Conservation (phyloP, 495 filamentous ascomycete species). For the Aspergillus taichungensis region DNA sequence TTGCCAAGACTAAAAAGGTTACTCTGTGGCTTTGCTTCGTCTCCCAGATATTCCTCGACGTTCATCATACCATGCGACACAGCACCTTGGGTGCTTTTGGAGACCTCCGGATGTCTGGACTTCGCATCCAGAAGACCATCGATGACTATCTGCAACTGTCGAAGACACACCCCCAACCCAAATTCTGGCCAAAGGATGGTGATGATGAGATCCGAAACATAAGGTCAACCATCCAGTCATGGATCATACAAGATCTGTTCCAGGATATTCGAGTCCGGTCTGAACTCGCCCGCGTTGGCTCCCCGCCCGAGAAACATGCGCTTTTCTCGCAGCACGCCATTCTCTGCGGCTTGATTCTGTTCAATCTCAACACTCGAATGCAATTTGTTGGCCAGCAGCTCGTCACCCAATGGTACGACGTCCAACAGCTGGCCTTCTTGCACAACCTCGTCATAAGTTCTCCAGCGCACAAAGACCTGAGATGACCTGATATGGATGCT, state of each 20-base stretch:
- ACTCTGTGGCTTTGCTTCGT: conserved; percentile 23
- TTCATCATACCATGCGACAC: conserved; percentile 24
- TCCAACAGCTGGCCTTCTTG: conserved; percentile 22
- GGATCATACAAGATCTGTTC: conserved; percentile 19
- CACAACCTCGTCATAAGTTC: conserved; percentile 15
- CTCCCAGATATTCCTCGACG: conserved; percentile 24
- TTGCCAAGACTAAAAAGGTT: conserved; percentile 17
- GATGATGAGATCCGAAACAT: conserved; percentile 17
- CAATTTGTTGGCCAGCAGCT: conserved; percentile 18
- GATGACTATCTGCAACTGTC: conserved; percentile 17
- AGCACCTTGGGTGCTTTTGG: conserved; percentile 15
- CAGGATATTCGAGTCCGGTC: conserved; percentile 8
- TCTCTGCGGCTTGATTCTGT: conserved; percentile 20
- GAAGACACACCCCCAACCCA: conserved; percentile 14
- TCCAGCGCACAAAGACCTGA: conserved; percentile 13
- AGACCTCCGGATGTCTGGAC: conserved; percentile 22
- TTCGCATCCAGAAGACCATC: conserved; percentile 21
- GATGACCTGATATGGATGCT: conserved; percentile 28
- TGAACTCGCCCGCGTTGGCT: neutral
- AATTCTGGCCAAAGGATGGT: conserved; percentile 22
- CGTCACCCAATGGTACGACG: conserved; percentile 22
- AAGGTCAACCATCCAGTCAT: conserved; percentile 10
- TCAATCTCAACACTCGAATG: conserved; percentile 19
- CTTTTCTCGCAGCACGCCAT: conserved; percentile 22
- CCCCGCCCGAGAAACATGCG: conserved; percentile 17